Percentiles rank a stretch among this genome's conserved stretches.
These are phyloP conservation scores for Globisporangium mamillatum DNA, from an alignment of 352 stramenopile genomes.

Conservation along the genomic window DNA sequence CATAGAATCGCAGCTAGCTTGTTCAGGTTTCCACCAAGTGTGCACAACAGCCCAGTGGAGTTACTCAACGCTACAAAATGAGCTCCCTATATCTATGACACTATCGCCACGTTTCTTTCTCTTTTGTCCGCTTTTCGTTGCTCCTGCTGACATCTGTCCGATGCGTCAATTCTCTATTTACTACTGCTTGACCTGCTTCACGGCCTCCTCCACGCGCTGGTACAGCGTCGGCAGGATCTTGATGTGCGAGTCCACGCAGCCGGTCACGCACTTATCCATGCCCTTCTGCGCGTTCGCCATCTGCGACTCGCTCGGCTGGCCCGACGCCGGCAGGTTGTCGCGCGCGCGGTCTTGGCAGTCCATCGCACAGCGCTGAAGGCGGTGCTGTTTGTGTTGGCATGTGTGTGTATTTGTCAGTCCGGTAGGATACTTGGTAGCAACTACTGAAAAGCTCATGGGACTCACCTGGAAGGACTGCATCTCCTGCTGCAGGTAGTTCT, in stretches of 20 bases:
- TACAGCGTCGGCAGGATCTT: conserved; percentile 70
- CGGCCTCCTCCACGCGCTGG: conserved; percentile 68
- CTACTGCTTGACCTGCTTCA: conserved; percentile 67
- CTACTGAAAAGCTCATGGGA: neutral
- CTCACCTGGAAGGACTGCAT: conserved; percentile 76
- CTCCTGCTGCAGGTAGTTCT: conserved; percentile 82
- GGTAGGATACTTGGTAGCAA: neutral
- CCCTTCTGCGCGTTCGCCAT: conserved; percentile 64
- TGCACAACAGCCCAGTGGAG: no score
- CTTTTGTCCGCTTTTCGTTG: neutral
- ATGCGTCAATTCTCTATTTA: conserved; percentile 18
- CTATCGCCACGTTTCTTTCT: neutral
- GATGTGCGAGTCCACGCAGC: conserved; percentile 75
- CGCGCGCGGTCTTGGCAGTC: conserved; percentile 85
- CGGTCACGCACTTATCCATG: conserved; percentile 71
- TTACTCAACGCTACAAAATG: neutral
- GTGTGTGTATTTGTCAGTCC: neutral
- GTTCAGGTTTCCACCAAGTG: no score
- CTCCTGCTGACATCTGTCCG: neutral
- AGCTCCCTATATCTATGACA: neutral
- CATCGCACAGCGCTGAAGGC: conserved; percentile 81
- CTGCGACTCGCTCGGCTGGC: conserved; percentile 66
- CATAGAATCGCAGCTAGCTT: neutral
- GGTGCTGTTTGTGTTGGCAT: conserved; percentile 35
- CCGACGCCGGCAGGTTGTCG: conserved; percentile 55